A percentile compares a stretch with the other conserved stretches of the same genome.
Conservation (phyloP, 768 basidiomycete genomes). For the Phlegmacium glaucopus region DNA sequence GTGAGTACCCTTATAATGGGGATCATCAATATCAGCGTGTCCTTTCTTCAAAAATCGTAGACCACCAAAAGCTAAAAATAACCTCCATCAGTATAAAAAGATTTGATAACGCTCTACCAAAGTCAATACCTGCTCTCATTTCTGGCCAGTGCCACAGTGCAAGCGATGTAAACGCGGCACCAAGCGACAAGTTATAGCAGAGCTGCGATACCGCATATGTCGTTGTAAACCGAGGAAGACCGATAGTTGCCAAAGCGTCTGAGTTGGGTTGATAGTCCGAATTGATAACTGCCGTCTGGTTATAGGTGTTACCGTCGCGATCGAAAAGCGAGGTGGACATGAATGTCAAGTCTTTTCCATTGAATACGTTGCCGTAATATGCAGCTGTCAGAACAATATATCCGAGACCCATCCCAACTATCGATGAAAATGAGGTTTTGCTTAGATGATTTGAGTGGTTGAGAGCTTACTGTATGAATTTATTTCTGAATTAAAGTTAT, state of each 20-base stretch:
- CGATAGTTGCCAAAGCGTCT: constrained; percentile 46
- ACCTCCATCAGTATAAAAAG: background rate
- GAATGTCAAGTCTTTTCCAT: constrained; percentile 14
- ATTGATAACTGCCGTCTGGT: constrained; percentile 51
- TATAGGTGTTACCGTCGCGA: constrained; percentile 45
- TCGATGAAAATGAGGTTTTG: background rate
- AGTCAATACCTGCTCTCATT: constrained; percentile 33
- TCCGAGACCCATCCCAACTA: constrained; percentile 48
- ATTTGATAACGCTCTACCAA: background rate
- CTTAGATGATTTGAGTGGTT: background rate
- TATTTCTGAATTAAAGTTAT: constrained; percentile 10
- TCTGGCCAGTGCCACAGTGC: constrained; percentile 52
- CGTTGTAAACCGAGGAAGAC: constrained; percentile 44
- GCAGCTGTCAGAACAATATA: constrained; percentile 49
- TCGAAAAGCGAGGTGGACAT: constrained; percentile 54
- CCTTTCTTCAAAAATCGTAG: constrained; percentile 34
- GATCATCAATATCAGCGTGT: constrained; percentile 42
- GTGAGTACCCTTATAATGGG: constrained; percentile 42
- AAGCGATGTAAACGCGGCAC: constrained; percentile 46
- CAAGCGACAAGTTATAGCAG: constrained; percentile 48
- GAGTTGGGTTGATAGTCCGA: constrained; percentile 45
- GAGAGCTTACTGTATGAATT: constrained; percentile 15
- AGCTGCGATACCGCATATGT: constrained; percentile 47
- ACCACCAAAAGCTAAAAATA: constrained; percentile 35
- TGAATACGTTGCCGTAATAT: constrained; percentile 47